Base-by-base conservation (phyloP, 2,329 filamentous ascomycete genomes). In the Thelonectria discophora region DNA sequence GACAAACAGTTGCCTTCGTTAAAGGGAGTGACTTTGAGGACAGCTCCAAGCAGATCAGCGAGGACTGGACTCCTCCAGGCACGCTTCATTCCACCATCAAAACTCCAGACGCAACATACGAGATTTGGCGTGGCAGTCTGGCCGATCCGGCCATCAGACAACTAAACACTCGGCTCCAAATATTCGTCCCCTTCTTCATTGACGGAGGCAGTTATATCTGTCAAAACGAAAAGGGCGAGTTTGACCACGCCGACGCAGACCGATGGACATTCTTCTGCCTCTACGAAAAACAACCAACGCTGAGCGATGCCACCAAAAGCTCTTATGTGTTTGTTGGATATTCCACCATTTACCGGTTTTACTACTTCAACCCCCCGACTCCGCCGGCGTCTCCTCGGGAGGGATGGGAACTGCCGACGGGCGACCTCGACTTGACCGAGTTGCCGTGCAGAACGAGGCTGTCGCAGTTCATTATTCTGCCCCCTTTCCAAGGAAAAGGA, bases 181-280 rank as follows among this genome's bases (percentile, higher is more conserved):
- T 97, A 57, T 81, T 97, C 37, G 87, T 94, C 5, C 88, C 92
- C 15, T 83, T 98, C 62, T 96, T 93, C 75, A 97, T 99, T 64
- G 96, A 99, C 76, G 95, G 92, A 27, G 95, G 94, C n/a, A 91
- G 88, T 5, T 87, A 87, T 39, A 88, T 97, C 47, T 86, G 80
- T 10, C 72, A 80, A 37, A 75, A 80, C 30, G 76, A 82, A 5
- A 77, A 77, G 4, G 77, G 81, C 2, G 85, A 92, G 60, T 83
- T 74, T 43, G 88, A 93, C 40, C 84, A 91, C 54, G 85, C 90
- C 1, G 90, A 94, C 64, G 89, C 88, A 18, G 86, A 93, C 63
- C 86, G 94, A 70, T 99, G 95, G 95, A 93, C 91, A 1, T 80
- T 98, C n/a, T 98, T 93, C 78, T 88, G 97, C 68, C 81, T 97